Conservation (phyloP, 106 monocot species). For the Apostasia ramifera region DNA sequence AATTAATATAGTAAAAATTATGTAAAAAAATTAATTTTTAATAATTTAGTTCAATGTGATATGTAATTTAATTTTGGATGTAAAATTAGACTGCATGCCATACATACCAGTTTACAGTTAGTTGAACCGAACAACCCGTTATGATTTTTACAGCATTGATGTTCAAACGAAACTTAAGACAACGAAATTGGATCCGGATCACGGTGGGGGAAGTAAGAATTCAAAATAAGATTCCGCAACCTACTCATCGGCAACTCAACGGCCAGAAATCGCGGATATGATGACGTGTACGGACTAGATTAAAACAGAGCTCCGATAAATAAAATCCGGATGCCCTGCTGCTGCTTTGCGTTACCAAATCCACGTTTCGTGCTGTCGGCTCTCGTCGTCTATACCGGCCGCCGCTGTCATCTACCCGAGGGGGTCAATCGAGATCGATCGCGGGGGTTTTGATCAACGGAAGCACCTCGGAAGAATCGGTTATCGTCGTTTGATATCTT, state of each 20-base stretch:
- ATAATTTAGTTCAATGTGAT: too few relatives aligned
- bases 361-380: neutral
- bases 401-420: too few relatives aligned
- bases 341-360: neutral
- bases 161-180: too few relatives aligned
- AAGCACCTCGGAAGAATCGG: neutral
- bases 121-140: too few relatives aligned
- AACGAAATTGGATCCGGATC: conserved; percentile 1
- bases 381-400: neutral
- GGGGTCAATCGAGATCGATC: neutral
- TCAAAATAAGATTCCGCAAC: conserved; percentile 4
- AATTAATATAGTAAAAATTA: too few relatives aligned
- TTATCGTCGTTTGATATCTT: neutral
- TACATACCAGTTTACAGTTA: too few relatives aligned
- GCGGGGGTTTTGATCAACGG: neutral
- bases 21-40: too few relatives aligned
- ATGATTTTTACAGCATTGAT: too few relatives aligned
- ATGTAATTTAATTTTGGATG: too few relatives aligned
- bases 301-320: neutral
- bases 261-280: neutral
- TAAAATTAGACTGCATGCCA: too few relatives aligned
- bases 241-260: neutral
- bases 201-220: neutral
- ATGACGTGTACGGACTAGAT: conserved; percentile 4
- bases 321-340: neutral